Conservation (phyloP, 371 early-diverging fungal genomes). For the Mucor saturninus region DNA sequence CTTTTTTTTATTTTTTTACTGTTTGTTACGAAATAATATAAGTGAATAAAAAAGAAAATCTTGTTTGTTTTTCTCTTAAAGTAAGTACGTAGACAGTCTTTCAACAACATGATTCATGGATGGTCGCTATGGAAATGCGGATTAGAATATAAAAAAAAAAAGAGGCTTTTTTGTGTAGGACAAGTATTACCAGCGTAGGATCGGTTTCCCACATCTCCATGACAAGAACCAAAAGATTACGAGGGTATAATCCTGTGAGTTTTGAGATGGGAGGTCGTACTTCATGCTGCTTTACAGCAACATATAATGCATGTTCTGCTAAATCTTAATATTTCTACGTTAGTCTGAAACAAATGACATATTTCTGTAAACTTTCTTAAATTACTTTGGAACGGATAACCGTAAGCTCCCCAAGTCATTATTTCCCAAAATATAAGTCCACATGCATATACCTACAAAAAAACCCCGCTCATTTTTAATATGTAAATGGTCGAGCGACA, state of each 20-base stretch:
- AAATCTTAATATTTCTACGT: slow-evolving; percentile 19
- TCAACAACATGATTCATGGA: slow-evolving; percentile 39
- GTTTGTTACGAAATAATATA: not conserved
- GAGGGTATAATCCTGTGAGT: slow-evolving; percentile 59
- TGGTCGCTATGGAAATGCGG: slow-evolving; percentile 13
- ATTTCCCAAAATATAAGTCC: slow-evolving; percentile 85
- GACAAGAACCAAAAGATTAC: slow-evolving; percentile 62
- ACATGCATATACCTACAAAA: slow-evolving; percentile 66
- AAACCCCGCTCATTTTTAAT: no score
- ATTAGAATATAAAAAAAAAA: not conserved
- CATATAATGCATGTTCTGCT: slow-evolving; percentile 45
- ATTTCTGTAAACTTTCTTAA: not conserved
- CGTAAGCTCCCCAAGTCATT: slow-evolving; percentile 73
- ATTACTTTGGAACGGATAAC: slow-evolving; percentile 73
- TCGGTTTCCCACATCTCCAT: slow-evolving; percentile 79
- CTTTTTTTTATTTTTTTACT: not conserved
- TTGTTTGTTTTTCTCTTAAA: slow-evolving; percentile 4
- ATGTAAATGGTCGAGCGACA: no score
- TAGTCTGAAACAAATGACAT: not conserved
- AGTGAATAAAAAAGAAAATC: not conserved
- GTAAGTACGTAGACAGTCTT: slow-evolving; percentile 29
- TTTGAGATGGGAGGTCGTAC: slow-evolving; percentile 67
- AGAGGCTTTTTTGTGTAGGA: not conserved
- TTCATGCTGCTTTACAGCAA: slow-evolving; percentile 64
- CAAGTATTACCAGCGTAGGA: slow-evolving; percentile 49